Evolutionary conservation across 257 asterid species (phyloP), one percentile per base, ranked within the genome.

Genomic region (Rubia yunnanensis): DNA sequence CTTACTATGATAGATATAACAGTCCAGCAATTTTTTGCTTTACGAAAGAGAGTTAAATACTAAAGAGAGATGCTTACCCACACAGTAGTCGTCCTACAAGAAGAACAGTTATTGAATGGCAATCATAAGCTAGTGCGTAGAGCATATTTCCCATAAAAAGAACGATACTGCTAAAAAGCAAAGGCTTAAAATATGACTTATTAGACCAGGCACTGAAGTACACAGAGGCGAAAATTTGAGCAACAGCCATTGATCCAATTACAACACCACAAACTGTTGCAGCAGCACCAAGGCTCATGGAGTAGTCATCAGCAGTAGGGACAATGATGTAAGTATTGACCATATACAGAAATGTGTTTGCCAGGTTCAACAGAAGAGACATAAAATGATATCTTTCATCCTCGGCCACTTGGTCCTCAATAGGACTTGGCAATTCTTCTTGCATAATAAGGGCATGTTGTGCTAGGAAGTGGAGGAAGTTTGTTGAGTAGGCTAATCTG

Each of bases 201-300:
- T 94, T 94, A 39, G 99, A 94, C 99, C 99, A 94, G 68, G 99
- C 96, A 71, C 99, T 90, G 84, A 94, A 94, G 78, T 94, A 94
- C 76, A 94, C 97, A 10, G 99, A 94, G 55, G 99, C 90, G 77
- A 94, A 94, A 73, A 94, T 73, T 72, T 94, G 99, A 49, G 99
- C 99, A 24, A 94, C 90, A 52, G 99, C 99, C 99, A 94, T 94
- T 60, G 99, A 75, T 68, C 99, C 99, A 65, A 94, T 94, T 36
- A 94, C 95, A 39, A 94, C 72, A 55, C 99, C 99, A 75, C 99
- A 94, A 54, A 94, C 99, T n/a, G 99, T 94, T 64, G 99, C 85
- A 32, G 97, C 94, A 52, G 99, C 99, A 53, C 97, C 96, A 72
- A 94, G 99, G 81, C 97, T 90, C 82, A 72, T 87, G 57, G 99